Conservation (phyloP, 2,329 filamentous ascomycete genomes). For the Hymenoscyphus fraxineus region DNA sequence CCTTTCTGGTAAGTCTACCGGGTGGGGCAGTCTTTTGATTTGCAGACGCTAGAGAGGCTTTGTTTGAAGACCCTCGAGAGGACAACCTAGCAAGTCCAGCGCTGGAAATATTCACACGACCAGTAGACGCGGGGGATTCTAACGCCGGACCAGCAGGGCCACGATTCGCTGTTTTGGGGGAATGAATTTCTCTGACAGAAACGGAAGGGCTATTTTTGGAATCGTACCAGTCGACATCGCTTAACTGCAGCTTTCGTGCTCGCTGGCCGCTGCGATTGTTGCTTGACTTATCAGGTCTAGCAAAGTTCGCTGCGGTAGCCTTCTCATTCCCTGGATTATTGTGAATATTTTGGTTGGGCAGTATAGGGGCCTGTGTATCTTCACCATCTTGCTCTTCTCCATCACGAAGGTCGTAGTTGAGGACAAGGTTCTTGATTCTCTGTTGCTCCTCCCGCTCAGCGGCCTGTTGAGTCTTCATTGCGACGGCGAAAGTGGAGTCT, state of each 20-base stretch:
- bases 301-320: constrained; percentile 38
- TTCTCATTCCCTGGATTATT: constrained; percentile 54
- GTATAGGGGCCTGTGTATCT: constrained; percentile 41
- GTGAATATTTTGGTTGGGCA: constrained; percentile 50
- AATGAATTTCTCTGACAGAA: constrained; percentile 16
- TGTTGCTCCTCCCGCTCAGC: constrained; percentile 95
- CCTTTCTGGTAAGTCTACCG: constrained; percentile 25
- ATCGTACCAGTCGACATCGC: constrained; percentile 94
- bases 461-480: constrained; percentile 93
- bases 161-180: background rate
- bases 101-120: constrained; percentile 8
- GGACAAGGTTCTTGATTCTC: constrained; percentile 93
- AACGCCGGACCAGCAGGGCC: constrained; percentile 3
- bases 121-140: constrained; percentile 1
- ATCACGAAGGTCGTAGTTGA: constrained; percentile 93
- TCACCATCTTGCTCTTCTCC: constrained; percentile 77
- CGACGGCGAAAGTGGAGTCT: constrained; percentile 90
- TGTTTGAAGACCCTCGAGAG: constrained; percentile 5
- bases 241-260: constrained; percentile 85
- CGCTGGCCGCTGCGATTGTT: constrained; percentile 64
- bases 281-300: constrained; percentile 36
- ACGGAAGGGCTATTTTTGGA: constrained; percentile 24
- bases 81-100: constrained; percentile 4
- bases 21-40: constrained; percentile 13
- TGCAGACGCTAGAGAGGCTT: background rate